Evolutionary conservation across 768 basidiomycete genomes (phyloP), one percentile per base, ranked within the genome.

Genomic region (Podaxis mareebaensis): DNA sequence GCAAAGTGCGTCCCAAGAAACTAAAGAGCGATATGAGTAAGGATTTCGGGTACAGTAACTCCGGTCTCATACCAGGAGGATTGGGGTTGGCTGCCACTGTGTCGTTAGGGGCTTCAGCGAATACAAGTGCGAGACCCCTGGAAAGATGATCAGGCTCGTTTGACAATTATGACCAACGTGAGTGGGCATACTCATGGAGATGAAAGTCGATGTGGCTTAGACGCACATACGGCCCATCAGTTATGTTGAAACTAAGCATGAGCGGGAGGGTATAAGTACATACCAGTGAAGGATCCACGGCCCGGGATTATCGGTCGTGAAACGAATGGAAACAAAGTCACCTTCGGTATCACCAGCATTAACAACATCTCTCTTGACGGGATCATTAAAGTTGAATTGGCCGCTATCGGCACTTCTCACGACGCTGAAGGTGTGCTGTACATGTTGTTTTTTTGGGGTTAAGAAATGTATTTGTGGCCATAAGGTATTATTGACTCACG

Each of bases 231-330:
- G 28, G 6, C 28, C 28, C 36, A 15, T 22, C 4, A 3, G 20
- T 28, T 28, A 28, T 48, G 12, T 7, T 36, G 30, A 17, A 17
- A 17, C 12, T 11, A 22, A 38, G 10, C 33, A n/a, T n/a, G 33
- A 38, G 53, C 17, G 28, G 20, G 20, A 13, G 5, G 5, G 15
- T 15, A 13, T 28, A n/a, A 30, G 13, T 22, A 56, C 68, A 22
- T 49, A 74, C 75, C 74, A 83, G 65, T 83, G 82, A 36, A 82
- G 64, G 67, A 83, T 75, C 83, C 86, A 88, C 3, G 83, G 83
- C 10, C 89, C 89, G 3, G 87, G 80, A 72, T 90, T 90, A 68
- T 90, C 83, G 2, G 88, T 87, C 30, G 74, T 68, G 73, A 87
- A 90, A 39, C 88, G 81, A 56, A 91, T 75, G 3, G 82, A 82